A percentile compares a stretch with the other conserved stretches of the same genome.
phyloP scores from a whole-genome alignment of 2,329 filamentous ascomycete species.

The Pestalotiopsis sp. region DNA sequence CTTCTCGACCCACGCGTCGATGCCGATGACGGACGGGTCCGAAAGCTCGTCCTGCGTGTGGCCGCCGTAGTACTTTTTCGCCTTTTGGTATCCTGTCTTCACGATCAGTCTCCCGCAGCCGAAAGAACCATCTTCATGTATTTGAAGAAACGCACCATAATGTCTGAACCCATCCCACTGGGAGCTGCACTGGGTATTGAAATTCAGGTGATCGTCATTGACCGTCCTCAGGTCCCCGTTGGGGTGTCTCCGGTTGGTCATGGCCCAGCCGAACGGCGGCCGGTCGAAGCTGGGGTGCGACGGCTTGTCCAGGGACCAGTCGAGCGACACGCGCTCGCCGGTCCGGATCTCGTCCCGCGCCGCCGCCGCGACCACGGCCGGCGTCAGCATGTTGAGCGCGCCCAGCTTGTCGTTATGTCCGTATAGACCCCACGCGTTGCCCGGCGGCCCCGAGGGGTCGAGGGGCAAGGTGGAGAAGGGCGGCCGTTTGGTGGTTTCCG shows the following conservation, averaged over 20 bases:
- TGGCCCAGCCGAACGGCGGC: conserved; percentile 12
- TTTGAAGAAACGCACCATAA: conserved; percentile 20
- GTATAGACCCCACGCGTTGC: conserved; percentile 50
- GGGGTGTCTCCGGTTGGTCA: conserved; percentile 11
- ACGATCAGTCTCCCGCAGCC: conserved; percentile 6
- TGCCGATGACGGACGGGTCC: conserved; percentile 36
- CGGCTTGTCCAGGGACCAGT: conserved; percentile 38
- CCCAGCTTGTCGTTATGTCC: conserved; percentile 45
- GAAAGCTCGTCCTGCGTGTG: conserved; percentile 38
- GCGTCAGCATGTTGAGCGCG: conserved; percentile 50
- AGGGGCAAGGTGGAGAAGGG: conserved; percentile 42
- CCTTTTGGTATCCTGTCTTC: conserved; percentile 36
- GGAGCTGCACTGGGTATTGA: conserved; percentile 37
- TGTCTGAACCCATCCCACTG: conserved; percentile 41
- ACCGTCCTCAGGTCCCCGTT: conserved; percentile 1
- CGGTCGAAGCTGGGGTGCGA: conserved; percentile 15
- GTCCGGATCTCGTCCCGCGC: conserved; percentile 42
- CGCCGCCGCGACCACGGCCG: conserved; percentile 39
- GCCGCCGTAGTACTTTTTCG: conserved; percentile 41
- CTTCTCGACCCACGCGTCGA: conserved; percentile 38
- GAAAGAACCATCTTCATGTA: too few relatives aligned
- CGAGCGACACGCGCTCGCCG: conserved; percentile 35
- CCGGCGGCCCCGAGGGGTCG: conserved; percentile 38
- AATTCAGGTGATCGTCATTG: conserved; percentile 35
- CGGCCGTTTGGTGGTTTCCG: background rate